Percentiles rank a stretch among this genome's conserved stretches.
Evolutionary conservation across 768 basidiomycete species (phyloP).

Genomic region (Filobasidium floriforme): DNA sequence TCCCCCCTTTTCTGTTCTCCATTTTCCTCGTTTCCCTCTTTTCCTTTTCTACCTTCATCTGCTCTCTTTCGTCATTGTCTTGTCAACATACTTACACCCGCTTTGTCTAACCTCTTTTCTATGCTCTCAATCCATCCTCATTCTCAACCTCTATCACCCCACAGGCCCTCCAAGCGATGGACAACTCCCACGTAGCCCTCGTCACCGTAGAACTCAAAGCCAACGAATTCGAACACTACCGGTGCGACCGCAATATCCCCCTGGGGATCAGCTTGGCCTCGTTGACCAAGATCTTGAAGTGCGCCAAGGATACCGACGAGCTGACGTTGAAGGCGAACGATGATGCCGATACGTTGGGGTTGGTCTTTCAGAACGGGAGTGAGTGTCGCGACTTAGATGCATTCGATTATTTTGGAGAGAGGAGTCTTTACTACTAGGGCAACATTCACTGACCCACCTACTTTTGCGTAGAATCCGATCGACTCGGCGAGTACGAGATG

Average conservation of each 20-base stretch:
- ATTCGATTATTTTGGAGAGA: no score
- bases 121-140: constrained; percentile 3
- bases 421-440: no score
- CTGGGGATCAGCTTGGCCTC: constrained; percentile 52
- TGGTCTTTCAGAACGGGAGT: constrained; percentile 88
- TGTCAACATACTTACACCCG: not conserved
- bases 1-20: not conserved
- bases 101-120: not conserved
- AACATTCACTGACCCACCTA: constrained; percentile 8
- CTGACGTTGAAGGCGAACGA: constrained; percentile 86
- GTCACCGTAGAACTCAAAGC: constrained; percentile 76
- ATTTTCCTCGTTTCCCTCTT: not conserved
- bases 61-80: not conserved
- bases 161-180: constrained; percentile 91
- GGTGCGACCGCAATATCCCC: constrained; percentile 86
- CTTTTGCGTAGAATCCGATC: constrained; percentile 63
- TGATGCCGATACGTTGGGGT: constrained; percentile 76
- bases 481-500: constrained; percentile 96
- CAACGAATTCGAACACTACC: constrained; percentile 69
- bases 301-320: constrained; percentile 90
- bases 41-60: not conserved
- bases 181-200: constrained; percentile 98
- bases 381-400: constrained; percentile 34
- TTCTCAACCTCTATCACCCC: not conserved
- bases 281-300: constrained; percentile 90